These are phyloP conservation scores for Brassica incana DNA, from an alignment of 345 rosid species.

Conservation along the genomic window DNA sequence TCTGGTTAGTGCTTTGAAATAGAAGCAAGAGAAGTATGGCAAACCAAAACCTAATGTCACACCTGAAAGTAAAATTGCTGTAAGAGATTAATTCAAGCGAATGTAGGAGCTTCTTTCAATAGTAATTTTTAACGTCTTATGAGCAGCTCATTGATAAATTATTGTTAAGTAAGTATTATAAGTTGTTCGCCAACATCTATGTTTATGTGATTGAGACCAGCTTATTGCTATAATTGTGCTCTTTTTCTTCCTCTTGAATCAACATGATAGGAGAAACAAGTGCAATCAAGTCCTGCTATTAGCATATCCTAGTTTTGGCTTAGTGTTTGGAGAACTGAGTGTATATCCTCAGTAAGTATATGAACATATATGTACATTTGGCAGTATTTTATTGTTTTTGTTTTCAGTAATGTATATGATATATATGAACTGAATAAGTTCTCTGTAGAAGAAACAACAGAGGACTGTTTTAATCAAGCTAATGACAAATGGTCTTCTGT, in stretches of 20 bases:
- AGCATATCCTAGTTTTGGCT: neutral
- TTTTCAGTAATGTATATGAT: neutral
- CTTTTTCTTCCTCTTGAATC: neutral
- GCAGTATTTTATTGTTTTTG: neutral
- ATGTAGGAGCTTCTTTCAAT: neutral
- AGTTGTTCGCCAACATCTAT: neutral
- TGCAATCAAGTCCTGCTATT: neutral
- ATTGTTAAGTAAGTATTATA: too few relatives aligned
- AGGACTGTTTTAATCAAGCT: neutral
- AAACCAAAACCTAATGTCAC: too few relatives aligned
- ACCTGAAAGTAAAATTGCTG: neutral
- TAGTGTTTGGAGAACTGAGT: neutral
- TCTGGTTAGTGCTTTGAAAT: too few relatives aligned
- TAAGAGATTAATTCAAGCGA: neutral
- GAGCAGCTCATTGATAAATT: neutral
- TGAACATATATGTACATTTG: neutral
- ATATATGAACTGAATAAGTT: too few relatives aligned
- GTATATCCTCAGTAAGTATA: too few relatives aligned
- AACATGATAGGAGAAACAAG: neutral
- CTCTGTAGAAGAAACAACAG: too few relatives aligned
- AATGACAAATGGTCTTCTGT: neutral
- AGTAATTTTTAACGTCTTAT: neutral
- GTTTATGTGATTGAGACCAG: neutral
- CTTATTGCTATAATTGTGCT: neutral
- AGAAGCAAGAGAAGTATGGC: too few relatives aligned